Evolutionary conservation across 1,139 yeast species (phyloP).

Genomic region (Arxiozyma slooffiae): DNA sequence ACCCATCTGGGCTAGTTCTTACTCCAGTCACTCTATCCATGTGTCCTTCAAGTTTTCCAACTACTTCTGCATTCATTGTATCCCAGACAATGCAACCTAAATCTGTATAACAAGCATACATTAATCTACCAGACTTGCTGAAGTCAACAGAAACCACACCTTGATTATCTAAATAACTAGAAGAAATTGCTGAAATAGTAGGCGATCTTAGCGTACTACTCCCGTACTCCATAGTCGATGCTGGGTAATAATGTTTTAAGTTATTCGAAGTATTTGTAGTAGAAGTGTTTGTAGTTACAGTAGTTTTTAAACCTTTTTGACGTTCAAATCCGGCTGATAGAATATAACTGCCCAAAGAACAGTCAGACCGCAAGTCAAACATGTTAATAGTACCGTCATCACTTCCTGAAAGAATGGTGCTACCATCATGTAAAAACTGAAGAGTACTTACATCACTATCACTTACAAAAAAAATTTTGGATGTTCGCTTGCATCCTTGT

Average conservation of each 20-base stretch:
- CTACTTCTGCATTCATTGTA: conserved; percentile 50
- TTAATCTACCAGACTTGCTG: conserved; percentile 63
- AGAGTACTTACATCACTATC: conserved; percentile 59
- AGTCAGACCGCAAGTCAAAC: conserved; percentile 70
- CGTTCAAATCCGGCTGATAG: conserved; percentile 28
- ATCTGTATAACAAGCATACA: conserved; percentile 71
- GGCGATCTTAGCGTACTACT: conserved; percentile 12
- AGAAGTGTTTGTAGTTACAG: neutral
- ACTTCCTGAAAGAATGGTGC: conserved; percentile 58
- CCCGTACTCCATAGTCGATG: conserved; percentile 11
- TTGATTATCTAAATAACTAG: conserved; percentile 39
- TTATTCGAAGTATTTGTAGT: too few relatives aligned
- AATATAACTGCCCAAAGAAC: conserved; percentile 50
- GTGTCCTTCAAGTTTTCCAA: conserved; percentile 56
- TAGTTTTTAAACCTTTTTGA: conserved; percentile 4
- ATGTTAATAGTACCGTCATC: conserved; percentile 71
- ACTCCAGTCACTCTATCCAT: conserved; percentile 54
- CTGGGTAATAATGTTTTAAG: conserved; percentile 8
- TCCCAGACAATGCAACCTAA: conserved; percentile 76
- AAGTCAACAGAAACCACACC: conserved; percentile 67
- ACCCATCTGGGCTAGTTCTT: conserved; percentile 62
- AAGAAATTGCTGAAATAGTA: conserved; percentile 16
- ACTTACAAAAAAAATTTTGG: conserved; percentile 53
- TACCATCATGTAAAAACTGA: conserved; percentile 62
- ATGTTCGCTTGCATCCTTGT: conserved; percentile 42